A percentile compares a stretch with the other conserved stretches of the same genome.
Evolutionary conservation across 768 basidiomycete species (phyloP).

Genomic region (Psilocybe cubensis): DNA sequence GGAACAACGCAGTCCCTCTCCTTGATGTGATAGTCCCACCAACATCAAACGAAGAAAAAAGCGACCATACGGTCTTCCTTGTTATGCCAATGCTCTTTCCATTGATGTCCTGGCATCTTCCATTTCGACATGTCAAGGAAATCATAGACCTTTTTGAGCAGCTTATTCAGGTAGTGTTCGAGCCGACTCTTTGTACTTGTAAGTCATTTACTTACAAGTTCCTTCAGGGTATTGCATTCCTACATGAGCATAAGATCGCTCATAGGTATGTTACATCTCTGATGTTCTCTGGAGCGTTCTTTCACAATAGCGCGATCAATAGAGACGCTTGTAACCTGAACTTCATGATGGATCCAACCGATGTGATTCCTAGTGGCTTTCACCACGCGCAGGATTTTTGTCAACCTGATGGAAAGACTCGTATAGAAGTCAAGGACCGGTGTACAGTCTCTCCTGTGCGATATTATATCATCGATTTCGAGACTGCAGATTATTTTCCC

Average conservation of each 20-base stretch:
- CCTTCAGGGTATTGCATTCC: no score
- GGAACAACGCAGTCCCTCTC: slow-evolving; percentile 18
- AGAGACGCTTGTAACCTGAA: slow-evolving; percentile 16
- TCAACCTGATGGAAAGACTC: not conserved
- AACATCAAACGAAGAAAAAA: slow-evolving; percentile 10
- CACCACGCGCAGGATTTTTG: not conserved
- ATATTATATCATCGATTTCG: slow-evolving; percentile 34
- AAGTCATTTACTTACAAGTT: no score
- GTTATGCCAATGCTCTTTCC: slow-evolving; percentile 36
- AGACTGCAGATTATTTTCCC: slow-evolving; percentile 14
- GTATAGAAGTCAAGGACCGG: slow-evolving; percentile 13
- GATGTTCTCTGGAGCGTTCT: slow-evolving; percentile 18
- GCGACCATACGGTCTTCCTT: slow-evolving; percentile 27
- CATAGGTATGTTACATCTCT: no score
- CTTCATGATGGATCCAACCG: slow-evolving; percentile 22
- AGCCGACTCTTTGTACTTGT: no score
- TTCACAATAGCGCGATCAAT: slow-evolving; percentile 24
- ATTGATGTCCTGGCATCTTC: no score
- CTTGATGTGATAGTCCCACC: slow-evolving; percentile 10
- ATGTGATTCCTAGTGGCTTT: slow-evolving; percentile 19
- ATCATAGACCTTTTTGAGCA: slow-evolving; percentile 23
- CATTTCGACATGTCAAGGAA: slow-evolving; percentile 24
- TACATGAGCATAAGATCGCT: no score
- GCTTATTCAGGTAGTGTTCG: no score
- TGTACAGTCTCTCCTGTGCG: slow-evolving; percentile 25